Evolutionary conservation across 2,329 filamentous ascomycete species (phyloP), one percentile per base, ranked within the genome.

Genomic region (Cordyceps pruinosa): DNA sequence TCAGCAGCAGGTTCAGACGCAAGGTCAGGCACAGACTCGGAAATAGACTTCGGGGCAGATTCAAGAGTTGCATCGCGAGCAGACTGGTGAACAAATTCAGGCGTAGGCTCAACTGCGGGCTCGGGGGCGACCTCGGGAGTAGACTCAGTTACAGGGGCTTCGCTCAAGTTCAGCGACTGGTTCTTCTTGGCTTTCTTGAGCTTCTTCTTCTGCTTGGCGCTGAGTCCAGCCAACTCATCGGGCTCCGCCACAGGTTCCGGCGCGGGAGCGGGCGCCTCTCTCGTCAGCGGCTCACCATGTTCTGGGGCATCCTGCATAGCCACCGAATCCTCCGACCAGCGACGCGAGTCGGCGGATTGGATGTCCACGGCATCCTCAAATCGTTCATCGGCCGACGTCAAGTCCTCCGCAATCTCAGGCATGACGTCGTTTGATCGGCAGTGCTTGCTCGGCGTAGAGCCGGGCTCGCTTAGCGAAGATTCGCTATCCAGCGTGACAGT

Each of bases 331-430:
- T 65, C 63, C 3, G 61, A 59, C 44, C 52, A 52, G 13, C 52
- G 52, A n/a, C 53, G 58, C 9, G 58, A 59, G 23, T 19, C 42
- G 9, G 12, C 26, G 2, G 41, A 61, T 5, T 58, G 58, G 2
- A 62, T 64, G 28, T 71, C 69, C 8, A 64, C 25, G 10, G 70
- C 70, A 39, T 73, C 71, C 5, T 71, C 70, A 42, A 72, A 70
- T 45, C 72, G 66, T 41, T 73, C 70, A 52, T 72, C 70, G 13
- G 66, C 65, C 34, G 72, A 71, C 8, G 68, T 65, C 49, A 70
- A 41, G 34, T 70, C 68, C 9, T 73, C 70, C 5, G 61, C 19
- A 32, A 62, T 61, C 8, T 67, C 65, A 10, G 61, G 58, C 26
- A 65, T 54, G 5, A 51, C 49, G 12, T 60, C 61, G 3, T 58